Base-by-base conservation (phyloP, 306 rosid genomes). In the Prunus mume region DNA sequence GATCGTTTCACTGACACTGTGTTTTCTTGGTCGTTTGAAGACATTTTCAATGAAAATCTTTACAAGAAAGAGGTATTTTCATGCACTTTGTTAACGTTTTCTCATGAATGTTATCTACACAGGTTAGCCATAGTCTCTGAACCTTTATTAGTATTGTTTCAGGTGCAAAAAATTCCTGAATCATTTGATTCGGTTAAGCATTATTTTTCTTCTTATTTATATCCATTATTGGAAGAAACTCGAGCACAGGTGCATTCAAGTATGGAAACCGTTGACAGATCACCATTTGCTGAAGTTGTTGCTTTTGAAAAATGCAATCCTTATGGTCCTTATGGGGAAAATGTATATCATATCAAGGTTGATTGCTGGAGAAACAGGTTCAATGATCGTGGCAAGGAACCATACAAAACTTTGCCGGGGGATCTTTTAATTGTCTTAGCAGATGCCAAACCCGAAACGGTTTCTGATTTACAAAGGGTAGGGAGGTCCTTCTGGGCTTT, bases 191-290 rank as follows among this genome's bases (percentile, higher is more conserved):
- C 93, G 0, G 81, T 77, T 72, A 5, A 46, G 30, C 85, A 83
- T 18, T 92, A 88, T 79, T 81, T 87, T 54, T 74, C 41, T 6
- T 90, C 88, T 10, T 87, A 67, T 63, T 62, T 69, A 41, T 74
- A 84, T 78, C 96, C 92, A 1, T 83, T 92, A 18, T 58, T 92
- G 83, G 96, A 92, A 68, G 97, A 92, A 77, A 87, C 92, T 25
- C 69, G 96, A 68, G 90, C 90, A 6, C 68, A 85, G 3, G 19
- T 92, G n/a, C 71, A 82, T 49, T 84, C 89, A 0, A 55, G 60
- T 19, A 51, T 51, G 56, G 60, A 55, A 2, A 55, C 60, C 5
- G 2, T 55, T 19, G 9, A 17, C 60, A 19, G 12, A 55, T 4
- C 25, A 55, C 60, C 60, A 18, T 55, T n/a, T 55, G 25, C 24